These are phyloP conservation scores for Mortierella sp. DNA, from an alignment of 371 early-diverging fungal species.

Conservation along the genomic window DNA sequence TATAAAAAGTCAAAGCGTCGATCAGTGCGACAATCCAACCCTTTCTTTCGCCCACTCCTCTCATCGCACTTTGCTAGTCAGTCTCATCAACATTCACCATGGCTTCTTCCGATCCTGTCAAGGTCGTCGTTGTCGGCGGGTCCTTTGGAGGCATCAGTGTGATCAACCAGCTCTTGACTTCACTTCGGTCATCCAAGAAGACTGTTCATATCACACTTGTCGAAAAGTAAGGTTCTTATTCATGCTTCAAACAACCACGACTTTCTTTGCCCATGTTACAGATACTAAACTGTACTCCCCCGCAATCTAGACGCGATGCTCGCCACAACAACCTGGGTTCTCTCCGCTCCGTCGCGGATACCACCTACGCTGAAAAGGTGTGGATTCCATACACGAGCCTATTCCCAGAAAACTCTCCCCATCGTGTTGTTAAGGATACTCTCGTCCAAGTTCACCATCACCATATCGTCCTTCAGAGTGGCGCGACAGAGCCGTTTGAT, in stretches of 20 bases:
- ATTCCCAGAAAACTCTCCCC: constrained; percentile 50
- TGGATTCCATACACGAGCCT: constrained; percentile 69
- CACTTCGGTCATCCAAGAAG: constrained; percentile 19
- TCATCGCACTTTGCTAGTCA: too few species aligned
- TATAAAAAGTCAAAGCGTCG: too few species aligned
- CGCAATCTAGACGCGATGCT: constrained; percentile 50
- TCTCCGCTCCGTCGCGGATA: constrained; percentile 61
- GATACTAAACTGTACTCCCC: not conserved
- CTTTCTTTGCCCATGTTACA: not conserved
- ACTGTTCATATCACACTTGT: constrained; percentile 60
- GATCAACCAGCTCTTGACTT: constrained; percentile 58
- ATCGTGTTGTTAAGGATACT: constrained; percentile 59
- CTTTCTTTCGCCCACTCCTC: too few species aligned
- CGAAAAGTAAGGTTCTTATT: constrained; percentile 51
- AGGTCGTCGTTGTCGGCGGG: constrained; percentile 60
- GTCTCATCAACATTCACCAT: too few species aligned
- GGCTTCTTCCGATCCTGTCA: constrained; percentile 2
- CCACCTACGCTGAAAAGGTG: constrained; percentile 57
- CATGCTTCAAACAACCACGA: not conserved
- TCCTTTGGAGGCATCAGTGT: constrained; percentile 62
- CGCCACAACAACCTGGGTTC: constrained; percentile 63
- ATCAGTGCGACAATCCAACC: too few species aligned
- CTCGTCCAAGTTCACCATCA: constrained; percentile 54
- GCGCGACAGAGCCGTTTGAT: not conserved
- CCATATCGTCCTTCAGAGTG: constrained; percentile 44